phyloP scores from a whole-genome alignment of 352 stramenopile genomes.

The Phytophthora fragariaefolia region DNA sequence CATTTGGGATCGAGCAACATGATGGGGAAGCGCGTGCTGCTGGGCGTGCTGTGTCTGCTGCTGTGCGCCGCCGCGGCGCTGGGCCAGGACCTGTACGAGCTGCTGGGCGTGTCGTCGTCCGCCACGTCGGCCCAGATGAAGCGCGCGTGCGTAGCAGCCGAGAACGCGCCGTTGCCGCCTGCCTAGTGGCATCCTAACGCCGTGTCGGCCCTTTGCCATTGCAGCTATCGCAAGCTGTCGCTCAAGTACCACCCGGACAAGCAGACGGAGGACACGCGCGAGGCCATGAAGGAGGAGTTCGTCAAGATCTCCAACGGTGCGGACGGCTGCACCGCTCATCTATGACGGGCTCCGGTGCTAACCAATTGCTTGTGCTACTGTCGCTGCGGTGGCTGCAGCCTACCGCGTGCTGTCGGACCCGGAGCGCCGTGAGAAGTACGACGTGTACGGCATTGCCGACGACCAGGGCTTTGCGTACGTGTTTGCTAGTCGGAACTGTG shows the following conservation, averaged over 20 bases:
- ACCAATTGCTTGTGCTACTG: not conserved
- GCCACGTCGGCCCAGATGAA: constrained; percentile 70
- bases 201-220: constrained; percentile 1
- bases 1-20: constrained; percentile 25
- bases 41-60: constrained; percentile 50
- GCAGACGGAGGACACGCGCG: constrained; percentile 73
- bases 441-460: constrained; percentile 80
- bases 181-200: not conserved
- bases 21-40: constrained; percentile 34
- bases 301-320: constrained; percentile 83
- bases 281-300: constrained; percentile 72
- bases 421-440: constrained; percentile 78
- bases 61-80: constrained; percentile 46
- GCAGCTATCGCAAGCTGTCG: constrained; percentile 91
- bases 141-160: constrained; percentile 54
- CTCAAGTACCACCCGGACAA: constrained; percentile 97
- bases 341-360: not conserved
- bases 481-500: not conserved
- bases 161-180: not conserved
- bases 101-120: constrained; percentile 64
- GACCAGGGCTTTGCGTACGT: constrained; percentile 80
- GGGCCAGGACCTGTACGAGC: constrained; percentile 73
- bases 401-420: constrained; percentile 82
- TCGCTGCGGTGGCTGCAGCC: constrained; percentile 32
- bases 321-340: not conserved